phyloP scores from a whole-genome alignment of 2,329 filamentous ascomycete species.

The Aureobasidium mangrovei region DNA sequence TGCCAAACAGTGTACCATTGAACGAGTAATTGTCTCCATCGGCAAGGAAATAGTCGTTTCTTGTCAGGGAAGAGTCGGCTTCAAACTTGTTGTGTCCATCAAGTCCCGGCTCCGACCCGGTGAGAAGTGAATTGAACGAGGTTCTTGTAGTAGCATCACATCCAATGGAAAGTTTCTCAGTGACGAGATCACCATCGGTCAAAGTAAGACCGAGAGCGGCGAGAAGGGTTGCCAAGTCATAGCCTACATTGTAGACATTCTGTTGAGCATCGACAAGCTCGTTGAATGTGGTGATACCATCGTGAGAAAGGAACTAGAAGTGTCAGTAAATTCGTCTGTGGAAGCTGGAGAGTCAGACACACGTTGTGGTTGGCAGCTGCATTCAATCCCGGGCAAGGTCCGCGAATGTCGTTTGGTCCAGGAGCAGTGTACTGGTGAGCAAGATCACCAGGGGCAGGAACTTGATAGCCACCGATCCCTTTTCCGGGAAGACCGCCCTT shows the following conservation, averaged over 20 bases:
- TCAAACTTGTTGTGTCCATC: constrained; percentile 40
- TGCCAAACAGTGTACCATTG: constrained; percentile 34
- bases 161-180: constrained; percentile 37
- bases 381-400: constrained; percentile 36
- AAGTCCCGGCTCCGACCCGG: constrained; percentile 34
- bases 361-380: constrained; percentile 35
- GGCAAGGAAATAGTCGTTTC: constrained; percentile 34
- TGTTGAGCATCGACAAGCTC: constrained; percentile 40
- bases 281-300: constrained; percentile 35
- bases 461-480: constrained; percentile 35
- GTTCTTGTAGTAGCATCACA: constrained; percentile 38
- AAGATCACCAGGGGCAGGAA: constrained; percentile 34
- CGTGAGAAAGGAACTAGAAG: constrained; percentile 31
- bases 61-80: constrained; percentile 33
- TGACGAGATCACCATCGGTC: constrained; percentile 34
- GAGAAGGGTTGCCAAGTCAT: constrained; percentile 33
- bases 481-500: constrained; percentile 35
- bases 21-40: constrained; percentile 32
- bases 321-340: neutral
- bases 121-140: constrained; percentile 26
- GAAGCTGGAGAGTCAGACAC: neutral
- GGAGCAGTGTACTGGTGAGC: constrained; percentile 32
- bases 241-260: constrained; percentile 39
- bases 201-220: constrained; percentile 32
- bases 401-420: constrained; percentile 32